phyloP scores from a whole-genome alignment of 768 basidiomycete species.

The Russula sp. region DNA sequence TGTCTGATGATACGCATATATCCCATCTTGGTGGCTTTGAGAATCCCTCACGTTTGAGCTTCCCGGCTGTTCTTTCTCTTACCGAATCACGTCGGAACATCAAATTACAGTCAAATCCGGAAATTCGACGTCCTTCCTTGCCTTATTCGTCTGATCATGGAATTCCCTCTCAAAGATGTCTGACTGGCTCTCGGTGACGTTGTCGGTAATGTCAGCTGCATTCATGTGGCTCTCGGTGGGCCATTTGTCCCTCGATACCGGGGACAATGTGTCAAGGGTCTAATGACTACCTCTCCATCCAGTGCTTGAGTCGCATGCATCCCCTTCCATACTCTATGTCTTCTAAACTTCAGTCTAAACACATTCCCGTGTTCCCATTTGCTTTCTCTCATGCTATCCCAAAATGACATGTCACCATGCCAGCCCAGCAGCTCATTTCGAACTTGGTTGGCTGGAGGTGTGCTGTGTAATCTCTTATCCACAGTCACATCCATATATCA shows the following conservation, averaged over 20 bases:
- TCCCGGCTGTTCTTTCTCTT: neutral
- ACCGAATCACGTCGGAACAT: neutral
- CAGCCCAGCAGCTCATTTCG: too few species aligned
- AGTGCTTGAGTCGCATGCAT: neutral
- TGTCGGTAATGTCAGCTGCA: neutral
- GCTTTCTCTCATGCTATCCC: too few species aligned
- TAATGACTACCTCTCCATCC: neutral
- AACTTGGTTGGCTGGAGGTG: too few species aligned
- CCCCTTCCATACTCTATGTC: neutral
- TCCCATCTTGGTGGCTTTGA: neutral
- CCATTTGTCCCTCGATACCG: neutral
- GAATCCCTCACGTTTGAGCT: neutral
- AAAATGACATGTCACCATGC: too few species aligned
- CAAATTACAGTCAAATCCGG: neutral
- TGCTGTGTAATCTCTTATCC: too few species aligned
- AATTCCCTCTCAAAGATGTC: neutral
- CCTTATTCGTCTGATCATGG: neutral
- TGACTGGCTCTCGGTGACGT: neutral
- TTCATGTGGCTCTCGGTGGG: neutral
- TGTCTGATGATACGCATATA: too few species aligned
- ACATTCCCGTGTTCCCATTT: too few species aligned
- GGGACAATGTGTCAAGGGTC: neutral
- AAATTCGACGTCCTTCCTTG: neutral
- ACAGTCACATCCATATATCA: too few species aligned
- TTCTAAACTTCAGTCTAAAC: too few species aligned